Evolutionary conservation across 2,329 filamentous ascomycete species (phyloP), one percentile per base, ranked within the genome.

Genomic region (Pezicula carpinea): DNA sequence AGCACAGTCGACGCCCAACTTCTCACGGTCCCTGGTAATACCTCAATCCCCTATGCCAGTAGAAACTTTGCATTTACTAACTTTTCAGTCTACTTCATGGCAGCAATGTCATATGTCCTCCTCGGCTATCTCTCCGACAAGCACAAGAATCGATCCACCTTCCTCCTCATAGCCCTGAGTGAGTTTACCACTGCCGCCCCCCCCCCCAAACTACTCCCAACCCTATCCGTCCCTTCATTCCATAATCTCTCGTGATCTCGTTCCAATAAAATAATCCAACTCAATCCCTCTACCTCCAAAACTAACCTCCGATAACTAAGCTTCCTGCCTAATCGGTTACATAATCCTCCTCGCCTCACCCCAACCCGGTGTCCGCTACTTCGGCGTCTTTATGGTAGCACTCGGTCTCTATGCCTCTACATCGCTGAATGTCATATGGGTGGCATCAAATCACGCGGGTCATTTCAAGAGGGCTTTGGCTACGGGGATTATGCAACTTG

Each of bases 301-400:
- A 26, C 23, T 26, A 26, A 26, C 23, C 23, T 26, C 4, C 11
- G 7, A 26, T 10, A 26, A 26, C 11, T 10, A 26, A 26, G 23
- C 23, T 8, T 26, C 23, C 17, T 44, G 41, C 32, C 31, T 44
- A 5, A 17, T 44, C 34, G 41, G 41, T 6, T 44, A 44, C 19
- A 44, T 44, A 10, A 44, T 44, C 19, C 32, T 44, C 7, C n/a
- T 44, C 13, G 41, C 41, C 6, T 15, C 17, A 14, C 29, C 41
- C 13, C 29, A 44, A 17, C 26, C 41, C 7, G 41, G 41, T 21
- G 41, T 44, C 14, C 29, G 41, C 14, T 44, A 44, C 19, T 44
- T 44, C 19, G 41, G 41, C 5, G 41, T 44, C 31, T 44, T 35
- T 21, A 35, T 44, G 32, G 41, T 44, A 11, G 41, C 41, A 21